These are phyloP conservation scores for Podospora anserina DNA, from an alignment of 495 filamentous ascomycete species.

Conservation along the genomic window DNA sequence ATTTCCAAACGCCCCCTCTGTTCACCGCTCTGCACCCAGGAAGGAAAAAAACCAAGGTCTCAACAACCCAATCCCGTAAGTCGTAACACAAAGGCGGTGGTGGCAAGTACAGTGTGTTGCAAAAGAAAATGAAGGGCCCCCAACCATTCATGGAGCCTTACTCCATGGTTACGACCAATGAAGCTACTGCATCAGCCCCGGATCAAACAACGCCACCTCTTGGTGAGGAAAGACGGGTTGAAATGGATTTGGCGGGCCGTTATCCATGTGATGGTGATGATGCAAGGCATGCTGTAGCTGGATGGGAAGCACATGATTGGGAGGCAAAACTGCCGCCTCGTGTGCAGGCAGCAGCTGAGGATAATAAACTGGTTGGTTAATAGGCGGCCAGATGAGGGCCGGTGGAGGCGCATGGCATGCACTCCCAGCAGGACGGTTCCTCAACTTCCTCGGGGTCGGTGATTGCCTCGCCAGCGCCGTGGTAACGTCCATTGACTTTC, in stretches of 20 bases:
- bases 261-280: background rate
- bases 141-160: background rate
- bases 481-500: background rate
- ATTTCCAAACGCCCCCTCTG: background rate
- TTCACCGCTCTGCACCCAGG: background rate
- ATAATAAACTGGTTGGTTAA: background rate
- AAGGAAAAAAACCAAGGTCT: background rate
- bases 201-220: background rate
- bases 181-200: background rate
- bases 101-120: background rate
- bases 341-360: background rate
- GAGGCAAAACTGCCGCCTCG: background rate
- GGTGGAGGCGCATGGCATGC: background rate
- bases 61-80: background rate
- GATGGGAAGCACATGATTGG: background rate
- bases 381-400: background rate
- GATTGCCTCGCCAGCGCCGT: background rate
- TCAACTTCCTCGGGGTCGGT: background rate
- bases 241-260: background rate
- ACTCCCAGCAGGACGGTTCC: background rate
- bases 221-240: background rate
- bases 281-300: background rate
- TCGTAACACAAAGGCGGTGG: background rate
- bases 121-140: background rate
- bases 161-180: background rate